phyloP scores from a whole-genome alignment of 805 yeast genomes.

The Saturnispora hagleri region DNA sequence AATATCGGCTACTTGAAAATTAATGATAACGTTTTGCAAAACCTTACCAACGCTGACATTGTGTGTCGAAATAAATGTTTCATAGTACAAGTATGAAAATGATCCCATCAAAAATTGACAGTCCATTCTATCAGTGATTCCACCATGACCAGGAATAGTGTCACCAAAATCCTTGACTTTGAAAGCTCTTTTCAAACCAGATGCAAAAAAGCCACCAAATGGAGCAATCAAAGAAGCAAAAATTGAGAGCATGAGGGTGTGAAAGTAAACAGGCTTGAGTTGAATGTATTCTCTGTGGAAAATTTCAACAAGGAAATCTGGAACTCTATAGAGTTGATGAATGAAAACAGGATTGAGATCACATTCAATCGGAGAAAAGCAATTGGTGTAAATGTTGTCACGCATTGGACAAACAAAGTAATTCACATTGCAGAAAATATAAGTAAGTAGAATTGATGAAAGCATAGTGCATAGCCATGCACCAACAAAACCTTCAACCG shows the following conservation, averaged over 20 bases:
- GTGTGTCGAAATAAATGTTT: constrained; percentile 74
- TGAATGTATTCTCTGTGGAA: constrained; percentile 38
- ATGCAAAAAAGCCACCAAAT: constrained; percentile 96
- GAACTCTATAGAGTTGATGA: constrained; percentile 69
- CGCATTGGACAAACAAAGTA: constrained; percentile 83
- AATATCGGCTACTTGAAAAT: constrained; percentile 58
- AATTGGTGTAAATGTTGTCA: constrained; percentile 31
- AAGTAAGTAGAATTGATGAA: constrained; percentile 59
- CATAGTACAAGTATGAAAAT: constrained; percentile 84
- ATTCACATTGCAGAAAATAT: constrained; percentile 51
- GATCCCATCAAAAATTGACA: constrained; percentile 98
- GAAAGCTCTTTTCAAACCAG: constrained; percentile 94
- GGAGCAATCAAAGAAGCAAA: constrained; percentile 97
- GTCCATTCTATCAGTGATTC: constrained; percentile 94
- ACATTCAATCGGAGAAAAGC: constrained; percentile 58
- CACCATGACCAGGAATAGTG: constrained; percentile 98
- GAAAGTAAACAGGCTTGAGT: constrained; percentile 84
- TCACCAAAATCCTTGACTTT: constrained; percentile 96
- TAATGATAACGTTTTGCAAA: constrained; percentile 65
- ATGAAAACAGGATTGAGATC: constrained; percentile 84
- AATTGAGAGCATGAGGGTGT: constrained; percentile 75
- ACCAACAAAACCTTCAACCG: constrained; percentile 94
- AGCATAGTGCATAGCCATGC: constrained; percentile 93
- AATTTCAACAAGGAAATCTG: constrained; percentile 49
- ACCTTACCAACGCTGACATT: constrained; percentile 66